phyloP scores from a whole-genome alignment of 2,329 filamentous ascomycete species.

The Ophiocordyceps robertsii region DNA sequence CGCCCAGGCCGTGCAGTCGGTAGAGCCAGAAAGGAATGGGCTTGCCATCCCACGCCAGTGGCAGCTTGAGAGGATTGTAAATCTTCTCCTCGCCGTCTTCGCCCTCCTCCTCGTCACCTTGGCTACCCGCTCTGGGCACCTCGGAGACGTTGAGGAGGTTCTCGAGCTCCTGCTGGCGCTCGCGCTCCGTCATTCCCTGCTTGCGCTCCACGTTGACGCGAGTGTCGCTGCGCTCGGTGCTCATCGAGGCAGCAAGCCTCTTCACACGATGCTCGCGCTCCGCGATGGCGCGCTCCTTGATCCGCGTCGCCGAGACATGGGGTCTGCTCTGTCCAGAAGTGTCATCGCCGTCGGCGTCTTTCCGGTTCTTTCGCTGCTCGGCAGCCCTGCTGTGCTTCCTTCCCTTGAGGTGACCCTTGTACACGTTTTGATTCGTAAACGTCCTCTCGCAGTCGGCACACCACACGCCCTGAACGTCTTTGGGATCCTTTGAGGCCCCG shows the following conservation, averaged over 20 bases:
- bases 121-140: conserved; percentile 20
- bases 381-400: conserved; percentile 88
- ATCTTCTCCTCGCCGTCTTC: conserved; percentile 75
- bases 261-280: conserved; percentile 77
- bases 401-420: conserved; percentile 74
- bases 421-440: conserved; percentile 91
- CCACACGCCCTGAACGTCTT: conserved; percentile 57
- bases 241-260: conserved; percentile 69
- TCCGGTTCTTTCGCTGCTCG: conserved; percentile 43
- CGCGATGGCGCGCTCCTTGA: conserved; percentile 85
- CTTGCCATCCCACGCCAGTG: conserved; percentile 95
- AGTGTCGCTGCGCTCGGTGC: conserved; percentile 77
- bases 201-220: conserved; percentile 90
- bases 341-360: conserved; percentile 21
- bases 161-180: conserved; percentile 86
- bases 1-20: conserved; percentile 86
- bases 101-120: conserved; percentile 54
- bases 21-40: conserved; percentile 99
- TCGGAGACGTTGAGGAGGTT: conserved; percentile 50
- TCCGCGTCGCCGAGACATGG: conserved; percentile 29
- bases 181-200: conserved; percentile 93
- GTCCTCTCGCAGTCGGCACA: conserved; percentile 88
- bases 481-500: conserved; percentile 12
- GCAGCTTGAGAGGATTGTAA: conserved; percentile 93
- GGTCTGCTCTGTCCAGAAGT: conserved; percentile 12